Evolutionary conservation across 1,284 basidiomycete genomes (phyloP), one percentile per base, ranked within the genome.

Genomic region (Pisolithus thermaeus): DNA sequence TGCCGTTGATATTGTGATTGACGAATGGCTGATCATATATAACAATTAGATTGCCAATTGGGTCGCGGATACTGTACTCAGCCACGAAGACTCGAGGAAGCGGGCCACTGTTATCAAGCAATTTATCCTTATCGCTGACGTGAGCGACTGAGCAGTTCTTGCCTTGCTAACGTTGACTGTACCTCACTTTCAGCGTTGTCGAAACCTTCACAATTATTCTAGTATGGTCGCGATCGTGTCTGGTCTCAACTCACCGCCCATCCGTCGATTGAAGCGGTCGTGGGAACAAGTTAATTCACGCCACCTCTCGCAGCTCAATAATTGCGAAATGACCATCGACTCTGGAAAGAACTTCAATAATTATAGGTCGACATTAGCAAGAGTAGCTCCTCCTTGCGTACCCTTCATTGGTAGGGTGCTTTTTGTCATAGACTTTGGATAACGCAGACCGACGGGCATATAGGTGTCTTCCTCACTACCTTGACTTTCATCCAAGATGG

Each of bases 401-500:
- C 97, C 97, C 5, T 99, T 99, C 73, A 87, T 99, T 49, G 96
- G 93, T 93, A 61, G 59, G 78, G 70, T 47, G 7, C 32, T 3
- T 30, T 47, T 20, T 18, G 30, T 37, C 41, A 52, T 42, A 32
- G 44, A 12, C 22, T 45, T 1, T 16, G 3, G 7, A 43, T 27
- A 47, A 41, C 41, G 7, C 46, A 55, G 18, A 56, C 54, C 27
- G 47, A 50, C 12, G 32, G 18, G 8, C 45, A 7, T 30, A 1
- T 51, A 96, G 93, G 96, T 60, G 91, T 97, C 51, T 98, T 97
- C 74, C 80, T 99, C 18, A 94, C 95, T 4, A 92, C 92, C 23
- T 76, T 99, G 52, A 95, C 94, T 3, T 98, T 99, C 71, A 97
- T 97, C 66, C 93, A 97, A 68, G 97, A 99, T 63, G 97, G 96